These are phyloP conservation scores for Schizosaccharomyces cryophilus DNA, from an alignment of 805 yeast species.

Conservation along the genomic window DNA sequence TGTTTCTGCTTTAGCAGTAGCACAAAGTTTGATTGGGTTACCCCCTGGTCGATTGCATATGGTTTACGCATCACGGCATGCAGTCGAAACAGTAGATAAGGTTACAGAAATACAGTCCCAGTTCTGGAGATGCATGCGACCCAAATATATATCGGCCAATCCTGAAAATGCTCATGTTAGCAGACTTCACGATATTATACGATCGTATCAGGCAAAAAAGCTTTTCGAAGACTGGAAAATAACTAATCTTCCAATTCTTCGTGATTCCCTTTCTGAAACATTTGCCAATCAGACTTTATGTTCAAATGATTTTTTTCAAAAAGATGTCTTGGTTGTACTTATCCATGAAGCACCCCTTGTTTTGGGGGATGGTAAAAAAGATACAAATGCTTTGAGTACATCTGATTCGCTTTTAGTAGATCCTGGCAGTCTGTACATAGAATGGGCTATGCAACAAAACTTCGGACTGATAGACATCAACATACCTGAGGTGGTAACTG, in stretches of 20 bases:
- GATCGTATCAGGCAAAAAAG: constrained; percentile 37
- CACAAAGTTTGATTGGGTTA: constrained; percentile 77
- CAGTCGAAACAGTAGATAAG: constrained; percentile 56
- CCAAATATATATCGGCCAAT: constrained; percentile 30
- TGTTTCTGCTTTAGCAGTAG: constrained; percentile 70
- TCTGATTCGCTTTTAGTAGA: constrained; percentile 52
- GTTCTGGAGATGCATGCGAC: constrained; percentile 55
- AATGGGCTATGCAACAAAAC: constrained; percentile 35
- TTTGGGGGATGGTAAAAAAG: constrained; percentile 67
- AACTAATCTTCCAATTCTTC: constrained; percentile 39
- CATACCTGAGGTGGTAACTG: constrained; percentile 36
- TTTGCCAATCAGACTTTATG: constrained; percentile 43
- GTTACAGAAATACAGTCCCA: constrained; percentile 59
- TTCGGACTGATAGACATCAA: constrained; percentile 69
- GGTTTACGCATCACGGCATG: constrained; percentile 44
- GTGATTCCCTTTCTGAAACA: constrained; percentile 22
- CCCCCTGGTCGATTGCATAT: constrained; percentile 61
- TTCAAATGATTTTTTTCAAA: constrained; percentile 34
- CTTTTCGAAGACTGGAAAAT: constrained; percentile 32
- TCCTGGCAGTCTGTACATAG: constrained; percentile 41
- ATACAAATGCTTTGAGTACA: constrained; percentile 54
- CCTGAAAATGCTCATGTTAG: constrained; percentile 7
- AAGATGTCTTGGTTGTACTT: constrained; percentile 39
- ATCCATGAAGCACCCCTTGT: constrained; percentile 83
- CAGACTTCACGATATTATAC: constrained; percentile 42